These are phyloP conservation scores for Nigrospora oryzae DNA, from an alignment of 2,329 filamentous ascomycete genomes.

Conservation along the genomic window DNA sequence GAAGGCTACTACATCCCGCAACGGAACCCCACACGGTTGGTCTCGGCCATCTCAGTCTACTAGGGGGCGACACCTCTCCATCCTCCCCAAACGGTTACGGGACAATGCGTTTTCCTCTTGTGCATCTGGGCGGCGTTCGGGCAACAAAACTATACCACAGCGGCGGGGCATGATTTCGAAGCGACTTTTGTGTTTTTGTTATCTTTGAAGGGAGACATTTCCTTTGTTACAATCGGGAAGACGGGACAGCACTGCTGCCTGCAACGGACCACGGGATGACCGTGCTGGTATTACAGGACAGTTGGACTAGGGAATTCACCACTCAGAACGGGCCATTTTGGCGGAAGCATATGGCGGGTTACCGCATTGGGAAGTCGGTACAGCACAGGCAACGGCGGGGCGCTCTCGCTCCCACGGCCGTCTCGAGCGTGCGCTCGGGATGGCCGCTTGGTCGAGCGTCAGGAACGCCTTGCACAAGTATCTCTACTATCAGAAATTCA, in stretches of 20 bases:
- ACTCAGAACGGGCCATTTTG: neutral
- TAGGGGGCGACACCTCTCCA: conserved; percentile 19
- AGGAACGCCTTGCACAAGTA: neutral
- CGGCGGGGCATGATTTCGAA: conserved; percentile 1
- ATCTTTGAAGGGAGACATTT: neutral
- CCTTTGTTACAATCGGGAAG: too few relatives aligned
- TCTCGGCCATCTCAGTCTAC: conserved; percentile 50
- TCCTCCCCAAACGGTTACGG: conserved; percentile 15
- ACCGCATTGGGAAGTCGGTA: neutral
- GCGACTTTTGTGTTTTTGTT: neutral
- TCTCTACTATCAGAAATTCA: neutral
- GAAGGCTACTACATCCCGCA: conserved; percentile 46
- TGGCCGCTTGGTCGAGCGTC: neutral
- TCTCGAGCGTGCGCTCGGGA: too few relatives aligned
- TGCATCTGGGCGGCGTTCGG: conserved; percentile 24
- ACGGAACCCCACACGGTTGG: conserved; percentile 40
- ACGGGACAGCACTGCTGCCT: too few relatives aligned
- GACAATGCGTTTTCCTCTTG: conserved; percentile 16
- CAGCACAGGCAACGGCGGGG: neutral
- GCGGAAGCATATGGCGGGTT: neutral
- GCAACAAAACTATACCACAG: conserved; percentile 1
- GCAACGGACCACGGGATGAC: too few relatives aligned
- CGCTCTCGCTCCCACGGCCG: neutral
- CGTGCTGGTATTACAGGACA: neutral
- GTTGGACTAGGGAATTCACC: neutral